Evolutionary conservation across 2,329 filamentous ascomycete species (phyloP).

Genomic region (Geosmithia putterillii): DNA sequence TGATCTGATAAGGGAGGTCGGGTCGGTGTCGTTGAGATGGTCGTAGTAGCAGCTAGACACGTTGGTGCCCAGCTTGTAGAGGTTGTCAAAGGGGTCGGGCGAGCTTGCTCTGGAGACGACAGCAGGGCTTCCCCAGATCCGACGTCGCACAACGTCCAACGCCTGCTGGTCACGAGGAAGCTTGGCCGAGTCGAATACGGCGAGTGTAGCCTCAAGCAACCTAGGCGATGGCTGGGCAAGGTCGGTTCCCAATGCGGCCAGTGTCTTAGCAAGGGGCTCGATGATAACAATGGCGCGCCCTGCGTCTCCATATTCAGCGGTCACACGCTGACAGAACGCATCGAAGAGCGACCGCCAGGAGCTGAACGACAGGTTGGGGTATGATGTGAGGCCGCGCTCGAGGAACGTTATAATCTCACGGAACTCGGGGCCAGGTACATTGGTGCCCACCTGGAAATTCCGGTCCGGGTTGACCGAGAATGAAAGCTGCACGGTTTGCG

Average conservation of each 20-base stretch:
- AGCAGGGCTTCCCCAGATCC: conserved; percentile 43
- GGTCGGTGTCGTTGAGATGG: conserved; percentile 22
- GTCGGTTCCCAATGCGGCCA: conserved; percentile 22
- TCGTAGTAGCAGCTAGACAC: conserved; percentile 44
- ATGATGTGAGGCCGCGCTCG: conserved; percentile 41
- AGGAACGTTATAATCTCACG: conserved; percentile 58
- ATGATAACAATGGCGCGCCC: conserved; percentile 54
- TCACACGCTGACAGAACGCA: conserved; percentile 41
- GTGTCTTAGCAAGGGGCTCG: conserved; percentile 53
- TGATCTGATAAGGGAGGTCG: conserved; percentile 37
- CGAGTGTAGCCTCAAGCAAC: conserved; percentile 21
- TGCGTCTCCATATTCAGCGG: conserved; percentile 52
- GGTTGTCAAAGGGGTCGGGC: conserved; percentile 51
- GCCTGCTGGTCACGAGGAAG: conserved; percentile 49
- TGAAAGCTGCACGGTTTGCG: conserved; percentile 29
- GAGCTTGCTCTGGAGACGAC: conserved; percentile 23
- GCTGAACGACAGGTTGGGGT: conserved; percentile 31
- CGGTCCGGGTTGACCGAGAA: conserved; percentile 15
- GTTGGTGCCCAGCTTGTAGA: conserved; percentile 48
- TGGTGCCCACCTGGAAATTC: conserved; percentile 2
- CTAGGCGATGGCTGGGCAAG: conserved; percentile 9
- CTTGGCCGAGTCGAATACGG: conserved; percentile 32
- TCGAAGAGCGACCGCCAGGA: conserved; percentile 45
- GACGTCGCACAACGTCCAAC: conserved; percentile 51
- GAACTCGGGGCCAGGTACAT: conserved; percentile 46